Percentiles rank a stretch among this genome's conserved stretches.
phyloP scores from a whole-genome alignment of 306 rosid genomes.

The Adenanthera pavonina region DNA sequence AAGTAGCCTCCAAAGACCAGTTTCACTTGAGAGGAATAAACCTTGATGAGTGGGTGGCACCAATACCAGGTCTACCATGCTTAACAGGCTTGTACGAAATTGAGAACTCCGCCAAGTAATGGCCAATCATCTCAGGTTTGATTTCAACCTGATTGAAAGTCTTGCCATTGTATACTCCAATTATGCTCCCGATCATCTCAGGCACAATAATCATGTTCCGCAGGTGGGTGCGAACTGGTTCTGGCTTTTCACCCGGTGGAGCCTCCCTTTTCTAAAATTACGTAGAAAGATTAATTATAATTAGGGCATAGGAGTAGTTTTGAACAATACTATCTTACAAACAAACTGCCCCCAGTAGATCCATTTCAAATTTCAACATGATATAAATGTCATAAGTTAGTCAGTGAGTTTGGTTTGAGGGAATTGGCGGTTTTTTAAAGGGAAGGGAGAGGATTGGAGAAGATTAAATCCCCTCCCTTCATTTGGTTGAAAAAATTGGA shows the following conservation, averaged over 20 bases:
- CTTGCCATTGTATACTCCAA: constrained; percentile 55
- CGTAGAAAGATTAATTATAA: background rate
- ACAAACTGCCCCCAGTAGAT: background rate
- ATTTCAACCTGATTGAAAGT: constrained; percentile 65
- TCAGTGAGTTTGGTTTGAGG: no score
- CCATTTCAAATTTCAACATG: background rate
- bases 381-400: background rate
- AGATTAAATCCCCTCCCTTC: no score
- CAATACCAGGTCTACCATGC: constrained; percentile 98
- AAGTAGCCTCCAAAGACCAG: constrained; percentile 21
- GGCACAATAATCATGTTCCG: constrained; percentile 75
- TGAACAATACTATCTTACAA: background rate
- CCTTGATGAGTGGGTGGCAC: constrained; percentile 99
- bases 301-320: background rate
- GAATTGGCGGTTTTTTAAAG: no score
- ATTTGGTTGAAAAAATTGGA: no score
- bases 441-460: no score
- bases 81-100: constrained; percentile 95
- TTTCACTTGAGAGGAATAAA: constrained; percentile 94
- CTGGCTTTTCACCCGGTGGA: constrained; percentile 91
- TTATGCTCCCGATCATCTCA: constrained; percentile 56
- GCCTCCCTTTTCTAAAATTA: constrained; percentile 84
- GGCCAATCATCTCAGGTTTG: constrained; percentile 68
- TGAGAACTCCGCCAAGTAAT: constrained; percentile 90
- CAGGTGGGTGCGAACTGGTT: constrained; percentile 89